phyloP scores from a whole-genome alignment of 352 stramenopile genomes.

The Phytophthora cajani region DNA sequence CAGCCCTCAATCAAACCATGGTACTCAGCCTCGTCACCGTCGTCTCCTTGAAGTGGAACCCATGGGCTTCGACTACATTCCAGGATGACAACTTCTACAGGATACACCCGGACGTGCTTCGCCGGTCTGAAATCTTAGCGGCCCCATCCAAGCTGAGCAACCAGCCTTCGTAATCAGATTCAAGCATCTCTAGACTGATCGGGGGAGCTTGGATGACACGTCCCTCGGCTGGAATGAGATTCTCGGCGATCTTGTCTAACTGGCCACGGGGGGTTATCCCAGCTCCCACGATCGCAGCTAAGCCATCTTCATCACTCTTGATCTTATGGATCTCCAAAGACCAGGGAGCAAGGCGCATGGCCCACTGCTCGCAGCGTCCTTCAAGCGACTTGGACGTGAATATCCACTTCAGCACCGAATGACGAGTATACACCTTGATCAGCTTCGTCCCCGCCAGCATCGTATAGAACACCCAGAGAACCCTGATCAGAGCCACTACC shows the following conservation, averaged over 20 bases:
- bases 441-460: constrained; percentile 2
- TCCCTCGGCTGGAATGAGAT: constrained; percentile 1
- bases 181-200: constrained; percentile 13
- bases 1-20: constrained; percentile 2
- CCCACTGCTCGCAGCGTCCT: constrained; percentile 10
- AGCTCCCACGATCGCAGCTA: constrained; percentile 10
- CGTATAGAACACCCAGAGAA: constrained; percentile 1
- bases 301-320: constrained; percentile 6
- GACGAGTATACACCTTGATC: constrained; percentile 8
- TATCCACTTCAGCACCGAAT: constrained; percentile 9
- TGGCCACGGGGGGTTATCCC: constrained; percentile 9
- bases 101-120: constrained; percentile 1
- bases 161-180: background rate
- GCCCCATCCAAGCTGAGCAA: constrained; percentile 14
- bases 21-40: constrained; percentile 8
- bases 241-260: constrained; percentile 7
- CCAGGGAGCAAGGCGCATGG: background rate
- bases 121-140: background rate
- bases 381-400: constrained; percentile 14
- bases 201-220: background rate
- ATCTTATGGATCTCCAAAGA: constrained; percentile 1
- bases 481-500: constrained; percentile 9
- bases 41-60: background rate
- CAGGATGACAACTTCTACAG: constrained; percentile 3
- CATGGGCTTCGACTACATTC: constrained; percentile 1